Percentiles rank a stretch among this genome's conserved stretches.
Evolutionary conservation across 1,284 basidiomycete genomes (phyloP).

Genomic region (Tremellales sp.): DNA sequence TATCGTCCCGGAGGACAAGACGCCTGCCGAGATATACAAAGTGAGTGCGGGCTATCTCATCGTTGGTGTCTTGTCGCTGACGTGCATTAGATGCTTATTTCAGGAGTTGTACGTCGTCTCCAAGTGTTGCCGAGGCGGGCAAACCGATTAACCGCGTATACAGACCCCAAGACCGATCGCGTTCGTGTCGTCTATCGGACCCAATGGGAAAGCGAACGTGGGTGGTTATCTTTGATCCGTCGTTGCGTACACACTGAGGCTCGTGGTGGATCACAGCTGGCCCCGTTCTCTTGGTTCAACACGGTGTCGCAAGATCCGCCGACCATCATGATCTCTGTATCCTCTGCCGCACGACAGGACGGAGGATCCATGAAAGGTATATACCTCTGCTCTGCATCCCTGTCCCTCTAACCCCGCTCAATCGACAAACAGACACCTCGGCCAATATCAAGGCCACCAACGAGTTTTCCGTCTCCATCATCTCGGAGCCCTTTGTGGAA

Average conservation of each 20-base stretch:
- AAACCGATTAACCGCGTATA: no score
- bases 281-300: slow-evolving; percentile 48
- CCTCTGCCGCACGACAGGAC: slow-evolving; percentile 32
- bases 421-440: slow-evolving; percentile 60
- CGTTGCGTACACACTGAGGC: slow-evolving; percentile 56
- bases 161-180: slow-evolving; percentile 65
- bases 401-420: neutral
- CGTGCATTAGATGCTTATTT: no score
- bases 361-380: slow-evolving; percentile 33
- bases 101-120: no score
- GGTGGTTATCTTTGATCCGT: slow-evolving; percentile 36
- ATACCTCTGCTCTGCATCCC: slow-evolving; percentile 3
- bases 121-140: no score
- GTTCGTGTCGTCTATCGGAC: slow-evolving; percentile 63
- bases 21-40: slow-evolving; percentile 42
- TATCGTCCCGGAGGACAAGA: slow-evolving; percentile 55
- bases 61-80: no score
- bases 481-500: slow-evolving; percentile 69
- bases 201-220: slow-evolving; percentile 60
- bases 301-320: slow-evolving; percentile 61
- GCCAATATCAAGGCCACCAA: slow-evolving; percentile 64
- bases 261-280: slow-evolving; percentile 22
- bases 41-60: slow-evolving; percentile 41
- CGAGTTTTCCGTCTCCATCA: slow-evolving; percentile 70
- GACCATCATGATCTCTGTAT: slow-evolving; percentile 61